Conservation (phyloP, 306 rosid species). For the Rosa chinensis region DNA sequence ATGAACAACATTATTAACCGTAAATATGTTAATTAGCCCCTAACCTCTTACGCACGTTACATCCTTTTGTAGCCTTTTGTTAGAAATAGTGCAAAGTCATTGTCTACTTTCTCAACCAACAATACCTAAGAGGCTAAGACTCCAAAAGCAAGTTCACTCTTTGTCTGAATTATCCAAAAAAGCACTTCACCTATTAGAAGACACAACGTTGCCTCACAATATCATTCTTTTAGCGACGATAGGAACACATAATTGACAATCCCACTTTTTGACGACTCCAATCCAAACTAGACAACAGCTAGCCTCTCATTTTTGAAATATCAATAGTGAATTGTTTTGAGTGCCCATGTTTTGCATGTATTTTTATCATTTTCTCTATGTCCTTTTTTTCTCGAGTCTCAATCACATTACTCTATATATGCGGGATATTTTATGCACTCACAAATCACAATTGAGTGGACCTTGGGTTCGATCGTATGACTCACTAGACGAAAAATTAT, state of each 20-base stretch:
- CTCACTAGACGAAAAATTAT: too few relatives aligned
- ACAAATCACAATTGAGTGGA: too few relatives aligned
- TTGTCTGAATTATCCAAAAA: not conserved
- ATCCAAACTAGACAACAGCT: not conserved
- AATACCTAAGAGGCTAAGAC: not conserved
- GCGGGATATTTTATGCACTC: too few relatives aligned
- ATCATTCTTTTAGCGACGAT: not conserved
- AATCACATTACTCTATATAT: not conserved
- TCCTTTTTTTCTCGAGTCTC: not conserved
- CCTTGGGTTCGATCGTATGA: too few relatives aligned
- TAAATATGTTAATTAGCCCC: not conserved
- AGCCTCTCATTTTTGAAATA: not conserved
- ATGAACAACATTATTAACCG: not conserved
- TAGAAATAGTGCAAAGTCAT: not conserved
- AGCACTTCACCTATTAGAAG: not conserved
- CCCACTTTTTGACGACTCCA: constrained; percentile 1
- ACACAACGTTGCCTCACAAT: not conserved
- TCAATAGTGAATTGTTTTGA: not conserved
- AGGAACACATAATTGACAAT: not conserved
- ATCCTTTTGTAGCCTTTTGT: not conserved
- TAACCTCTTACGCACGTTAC: not conserved
- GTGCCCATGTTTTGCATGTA: not conserved
- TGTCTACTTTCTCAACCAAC: not conserved
- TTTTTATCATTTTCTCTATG: not conserved
- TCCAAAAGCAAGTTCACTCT: not conserved